phyloP scores from a whole-genome alignment of 768 basidiomycete species.

The Pleurotus cornucopiae region DNA sequence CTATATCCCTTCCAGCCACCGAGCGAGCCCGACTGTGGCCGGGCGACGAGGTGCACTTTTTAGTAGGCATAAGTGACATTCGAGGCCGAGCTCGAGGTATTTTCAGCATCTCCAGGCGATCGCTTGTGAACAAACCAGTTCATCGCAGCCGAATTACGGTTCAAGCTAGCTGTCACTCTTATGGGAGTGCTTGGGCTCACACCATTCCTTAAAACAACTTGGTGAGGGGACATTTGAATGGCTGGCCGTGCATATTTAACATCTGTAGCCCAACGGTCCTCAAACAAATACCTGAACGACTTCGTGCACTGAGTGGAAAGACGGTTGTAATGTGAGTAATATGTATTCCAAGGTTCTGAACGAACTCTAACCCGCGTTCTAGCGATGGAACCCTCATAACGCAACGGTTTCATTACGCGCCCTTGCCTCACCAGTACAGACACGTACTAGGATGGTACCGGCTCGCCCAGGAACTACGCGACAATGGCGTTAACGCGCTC shows the following conservation, averaged over 20 bases:
- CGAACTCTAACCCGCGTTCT: constrained; percentile 9
- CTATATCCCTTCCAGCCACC: no score
- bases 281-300: constrained; percentile 57
- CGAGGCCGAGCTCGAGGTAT: no score
- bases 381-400: constrained; percentile 88
- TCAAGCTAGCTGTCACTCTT: background rate
- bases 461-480: constrained; percentile 57
- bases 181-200: constrained; percentile 75
- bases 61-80: no score
- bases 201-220: constrained; percentile 66
- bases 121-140: no score
- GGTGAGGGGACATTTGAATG: constrained; percentile 30
- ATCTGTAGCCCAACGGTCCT: constrained; percentile 58
- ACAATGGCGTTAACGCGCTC: constrained; percentile 51
- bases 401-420: constrained; percentile 74
- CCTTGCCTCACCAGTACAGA: constrained; percentile 54
- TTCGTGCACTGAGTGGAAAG: constrained; percentile 59
- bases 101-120: no score
- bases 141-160: background rate
- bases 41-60: no score
- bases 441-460: constrained; percentile 81
- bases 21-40: no score
- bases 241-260: background rate
- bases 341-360: background rate
- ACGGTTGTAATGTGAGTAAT: constrained; percentile 66